These are phyloP conservation scores for Medicago truncatula DNA, from an alignment of 306 rosid species.

Conservation along the genomic window DNA sequence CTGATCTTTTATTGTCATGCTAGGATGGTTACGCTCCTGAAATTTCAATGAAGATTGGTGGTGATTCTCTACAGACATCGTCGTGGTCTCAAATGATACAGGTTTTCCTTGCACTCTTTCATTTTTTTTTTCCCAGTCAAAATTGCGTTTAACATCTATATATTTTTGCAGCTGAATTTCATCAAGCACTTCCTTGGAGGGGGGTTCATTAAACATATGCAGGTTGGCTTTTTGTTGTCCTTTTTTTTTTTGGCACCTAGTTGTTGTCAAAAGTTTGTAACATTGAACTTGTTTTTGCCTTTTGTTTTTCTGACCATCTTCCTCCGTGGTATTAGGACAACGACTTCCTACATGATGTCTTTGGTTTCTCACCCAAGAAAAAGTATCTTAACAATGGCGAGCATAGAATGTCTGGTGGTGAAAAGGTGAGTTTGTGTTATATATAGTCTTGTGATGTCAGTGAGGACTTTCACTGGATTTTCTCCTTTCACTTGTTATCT, in stretches of 20 bases:
- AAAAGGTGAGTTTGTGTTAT: constrained; percentile 63
- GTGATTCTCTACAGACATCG: constrained; percentile 74
- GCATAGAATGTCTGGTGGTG: constrained; percentile 70
- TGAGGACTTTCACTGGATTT: neutral
- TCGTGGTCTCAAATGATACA: constrained; percentile 85
- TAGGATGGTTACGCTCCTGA: constrained; percentile 83
- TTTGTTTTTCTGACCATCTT: neutral
- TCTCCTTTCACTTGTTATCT: neutral
- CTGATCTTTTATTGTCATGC: constrained; percentile 40
- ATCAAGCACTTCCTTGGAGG: constrained; percentile 89
- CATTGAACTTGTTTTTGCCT: neutral
- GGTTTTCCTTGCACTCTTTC: constrained; percentile 50
- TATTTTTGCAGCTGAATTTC: constrained; percentile 71
- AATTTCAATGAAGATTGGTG: constrained; percentile 74
- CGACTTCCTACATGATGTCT: constrained; percentile 81
- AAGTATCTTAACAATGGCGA: constrained; percentile 51
- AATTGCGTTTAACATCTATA: constrained; percentile 1
- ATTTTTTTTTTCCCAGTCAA: neutral
- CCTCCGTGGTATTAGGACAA: constrained; percentile 66
- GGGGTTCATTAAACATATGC: constrained; percentile 94
- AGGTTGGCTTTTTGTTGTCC: constrained; percentile 57
- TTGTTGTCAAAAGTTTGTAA: constrained; percentile 8
- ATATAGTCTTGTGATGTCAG: constrained; percentile 4
- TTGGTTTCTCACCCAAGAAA: constrained; percentile 80
- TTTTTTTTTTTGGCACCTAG: constrained; percentile 18